These are phyloP conservation scores for Oemleria cerasiformis DNA, from an alignment of 306 rosid genomes.

Conservation along the genomic window DNA sequence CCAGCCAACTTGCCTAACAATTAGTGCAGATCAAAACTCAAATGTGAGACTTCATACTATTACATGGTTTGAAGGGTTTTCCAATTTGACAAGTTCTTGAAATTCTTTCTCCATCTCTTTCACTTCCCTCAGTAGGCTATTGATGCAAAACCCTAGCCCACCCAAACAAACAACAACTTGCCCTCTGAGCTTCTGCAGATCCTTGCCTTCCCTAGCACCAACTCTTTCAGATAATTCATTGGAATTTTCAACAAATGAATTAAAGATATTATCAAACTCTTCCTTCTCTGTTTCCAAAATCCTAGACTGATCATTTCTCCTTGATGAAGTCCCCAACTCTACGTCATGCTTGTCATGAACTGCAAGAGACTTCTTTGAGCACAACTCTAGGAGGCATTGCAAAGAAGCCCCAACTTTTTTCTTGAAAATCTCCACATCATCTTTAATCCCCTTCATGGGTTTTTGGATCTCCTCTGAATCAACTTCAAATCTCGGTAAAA, in stretches of 20 bases:
- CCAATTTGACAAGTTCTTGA: slow-evolving; percentile 51
- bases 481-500: slow-evolving; percentile 19
- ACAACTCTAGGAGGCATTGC: slow-evolving; percentile 32
- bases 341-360: slow-evolving; percentile 35
- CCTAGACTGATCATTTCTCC: slow-evolving; percentile 19
- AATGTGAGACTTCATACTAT: slow-evolving; percentile 27
- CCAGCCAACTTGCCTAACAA: no score
- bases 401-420: slow-evolving; percentile 31
- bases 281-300: slow-evolving; percentile 28
- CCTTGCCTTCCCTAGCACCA: slow-evolving; percentile 24
- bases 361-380: slow-evolving; percentile 31
- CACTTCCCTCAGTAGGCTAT: slow-evolving; percentile 48
- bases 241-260: slow-evolving; percentile 44
- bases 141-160: slow-evolving; percentile 64
- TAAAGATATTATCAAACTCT: slow-evolving; percentile 38
- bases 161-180: slow-evolving; percentile 49
- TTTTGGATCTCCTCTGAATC: slow-evolving; percentile 22
- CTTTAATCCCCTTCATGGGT: slow-evolving; percentile 28
- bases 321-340: slow-evolving; percentile 39
- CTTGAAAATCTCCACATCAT: slow-evolving; percentile 42
- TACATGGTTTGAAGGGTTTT: slow-evolving; percentile 50
- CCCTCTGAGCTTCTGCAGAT: slow-evolving; percentile 36
- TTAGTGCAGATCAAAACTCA: no score
- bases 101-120: slow-evolving; percentile 46
- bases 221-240: slow-evolving; percentile 38